Base-by-base conservation (phyloP, 495 filamentous ascomycete species). In the Podospora didyma region DNA sequence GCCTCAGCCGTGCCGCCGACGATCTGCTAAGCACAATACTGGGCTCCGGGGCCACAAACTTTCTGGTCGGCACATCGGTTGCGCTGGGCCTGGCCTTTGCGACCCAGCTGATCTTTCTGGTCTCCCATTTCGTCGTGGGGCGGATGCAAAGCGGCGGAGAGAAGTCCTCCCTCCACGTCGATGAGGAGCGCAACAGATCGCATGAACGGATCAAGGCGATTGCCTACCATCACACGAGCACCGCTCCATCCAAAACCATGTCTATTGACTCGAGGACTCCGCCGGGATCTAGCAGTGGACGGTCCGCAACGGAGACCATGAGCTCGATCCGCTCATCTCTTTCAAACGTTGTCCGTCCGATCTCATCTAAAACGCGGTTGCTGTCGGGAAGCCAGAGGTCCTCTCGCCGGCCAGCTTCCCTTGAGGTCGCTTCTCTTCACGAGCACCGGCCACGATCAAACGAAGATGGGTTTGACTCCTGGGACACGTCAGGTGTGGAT, bases 401-500 rank as follows among this genome's bases (percentile, higher is more conserved):
- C 39, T 56, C 62, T 57, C 66, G 63, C 17, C 70, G 71, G 31
- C 58, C 69, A 20, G 28, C 64, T 11, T 79, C 75, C 12, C 51
- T 73, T 5, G 74, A 76, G 24, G 69, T 72, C 3, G 54, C 37
- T 14, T 54, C 70, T 9, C 70, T 72, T 24, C 69, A 61, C 11
- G 69, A 72, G 11, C 22, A 41, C 4, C 51, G 17, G 14, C 35
- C 57, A 3, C 39, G 56, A 34, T 51, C 60, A 7, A 62, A 53
- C 0, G 75, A 81, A 28, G 83, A 86, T 57, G 83, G 82, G 2
- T 87, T 89, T 57, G 86, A 89, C 56, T 80, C 79, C 5, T 89
- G 84, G 84, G 86, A 89, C 61, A 87, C 83, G 0, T 86, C 81
- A 2, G 71, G 71, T 0, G 84, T 88, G 1, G 83, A 84, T 57